Evolutionary conservation across 2,329 filamentous ascomycete genomes (phyloP), one percentile per base, ranked within the genome.

Genomic region (Metarhizium brunneum): DNA sequence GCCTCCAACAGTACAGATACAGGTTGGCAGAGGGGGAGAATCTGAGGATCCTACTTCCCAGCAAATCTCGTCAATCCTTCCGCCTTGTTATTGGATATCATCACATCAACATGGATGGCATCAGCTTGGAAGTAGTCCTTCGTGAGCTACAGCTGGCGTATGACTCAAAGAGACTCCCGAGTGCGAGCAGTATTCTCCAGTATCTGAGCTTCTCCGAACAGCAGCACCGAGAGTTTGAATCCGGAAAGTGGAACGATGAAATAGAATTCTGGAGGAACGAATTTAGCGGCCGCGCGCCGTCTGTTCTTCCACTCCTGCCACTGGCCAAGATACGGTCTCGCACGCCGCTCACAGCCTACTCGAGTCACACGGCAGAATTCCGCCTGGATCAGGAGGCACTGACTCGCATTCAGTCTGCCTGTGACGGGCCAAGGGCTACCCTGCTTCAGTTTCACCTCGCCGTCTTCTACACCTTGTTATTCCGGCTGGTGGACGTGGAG

Each of bases 51-150:
- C 53, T 62, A 3, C 61, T 77, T 1, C 61, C 78, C 4, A 63
- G 70, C 0, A 61, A 56, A 66, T 11, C 67, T 66, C 0, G 57
- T 63, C 1, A 64, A 0, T 54, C 58, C 7, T 72, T 78, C 58
- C 72, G 66, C 59, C 57, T 81, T 2, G 50, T 82, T 0, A 55
- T 81, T 13, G 68, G 66, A 5, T 71, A 69, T 47, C 78, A 81
- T 57, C 78, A 81, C 60, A 79, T 82, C 42, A 66, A 70, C 47
- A 72, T 81, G 69, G 79, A 82, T 57, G 76, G 74, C 1, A 59
- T 74, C 40, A 76, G 76, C 52, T 72, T 71, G 11, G 61, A 74
- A 29, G 59, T 79, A 4, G 64, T 82, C 36, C 58, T 78, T 20
- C 48, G 59, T 1, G 76, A 81, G 45, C 58, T 81, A 29, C 66